Percentiles rank a stretch among this genome's conserved stretches.
These are phyloP conservation scores for Penicillium sp. DNA, from an alignment of 2,329 filamentous ascomycete genomes.

Conservation along the genomic window DNA sequence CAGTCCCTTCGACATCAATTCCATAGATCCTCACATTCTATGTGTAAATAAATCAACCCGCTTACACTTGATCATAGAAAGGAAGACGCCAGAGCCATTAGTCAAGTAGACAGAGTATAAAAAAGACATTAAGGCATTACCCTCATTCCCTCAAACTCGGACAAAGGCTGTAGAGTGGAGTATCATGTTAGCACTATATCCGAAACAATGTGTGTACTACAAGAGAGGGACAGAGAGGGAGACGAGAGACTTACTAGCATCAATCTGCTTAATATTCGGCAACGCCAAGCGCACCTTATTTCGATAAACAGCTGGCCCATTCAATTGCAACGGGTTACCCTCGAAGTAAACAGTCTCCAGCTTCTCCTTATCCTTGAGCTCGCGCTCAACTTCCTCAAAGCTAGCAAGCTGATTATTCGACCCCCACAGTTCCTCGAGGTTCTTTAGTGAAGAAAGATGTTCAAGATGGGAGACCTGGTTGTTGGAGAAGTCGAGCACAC, in stretches of 20 bases:
- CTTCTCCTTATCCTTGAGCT: constrained; percentile 73
- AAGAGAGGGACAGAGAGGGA: not conserved
- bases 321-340: constrained; percentile 82
- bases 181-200: constrained; percentile 9
- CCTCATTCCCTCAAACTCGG: constrained; percentile 18
- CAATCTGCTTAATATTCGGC: constrained; percentile 87
- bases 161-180: constrained; percentile 28
- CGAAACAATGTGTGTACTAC: not conserved
- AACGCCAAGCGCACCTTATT: constrained; percentile 89
- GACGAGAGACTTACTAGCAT: constrained; percentile 74
- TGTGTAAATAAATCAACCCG: not conserved
- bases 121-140: not conserved
- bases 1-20: not conserved
- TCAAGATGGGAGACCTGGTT: constrained; percentile 76
- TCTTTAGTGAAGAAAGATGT: constrained; percentile 65
- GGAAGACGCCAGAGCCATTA: not conserved
- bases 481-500: constrained; percentile 82
- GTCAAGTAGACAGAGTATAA: constrained; percentile 6
- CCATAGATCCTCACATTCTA: not conserved
- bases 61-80: not conserved
- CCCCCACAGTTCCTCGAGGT: constrained; percentile 91
- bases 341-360: constrained; percentile 94
- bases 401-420: constrained; percentile 79
- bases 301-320: constrained; percentile 78
- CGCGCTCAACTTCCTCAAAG: constrained; percentile 75